These are phyloP conservation scores for Trypanosoma scelopori DNA, from an alignment of 208 protist genomes.

Conservation along the genomic window DNA sequence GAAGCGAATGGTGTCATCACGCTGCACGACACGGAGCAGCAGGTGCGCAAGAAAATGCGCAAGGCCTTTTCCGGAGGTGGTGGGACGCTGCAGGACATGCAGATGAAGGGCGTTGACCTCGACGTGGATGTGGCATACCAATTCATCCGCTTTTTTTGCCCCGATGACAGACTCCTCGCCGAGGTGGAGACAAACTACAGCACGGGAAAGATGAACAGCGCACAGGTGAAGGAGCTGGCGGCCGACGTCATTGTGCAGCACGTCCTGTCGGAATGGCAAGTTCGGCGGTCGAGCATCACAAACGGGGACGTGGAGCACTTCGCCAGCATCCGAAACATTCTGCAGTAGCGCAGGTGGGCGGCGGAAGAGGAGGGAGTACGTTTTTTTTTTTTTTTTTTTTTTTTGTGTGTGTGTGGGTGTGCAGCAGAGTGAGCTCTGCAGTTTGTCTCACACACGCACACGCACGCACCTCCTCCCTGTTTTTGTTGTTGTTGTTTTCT, in stretches of 20 bases:
- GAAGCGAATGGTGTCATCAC: conserved; percentile 93
- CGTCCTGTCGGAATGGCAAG: conserved; percentile 68
- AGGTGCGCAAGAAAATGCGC: conserved; percentile 96
- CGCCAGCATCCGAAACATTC: conserved; percentile 72
- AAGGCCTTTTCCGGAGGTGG: conserved; percentile 97
- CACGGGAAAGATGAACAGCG: conserved; percentile 70
- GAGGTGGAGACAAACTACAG: conserved; percentile 74
- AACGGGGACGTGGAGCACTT: conserved; percentile 73
- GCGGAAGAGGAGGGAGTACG: not conserved
- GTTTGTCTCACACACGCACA: too few species aligned
- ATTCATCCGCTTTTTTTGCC: conserved; percentile 96
- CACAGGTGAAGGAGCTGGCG: conserved; percentile 75
- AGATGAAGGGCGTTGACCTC: conserved; percentile 89
- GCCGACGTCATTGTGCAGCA: conserved; percentile 66
- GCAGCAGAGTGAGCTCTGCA: too few species aligned
- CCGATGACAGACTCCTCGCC: conserved; percentile 92
- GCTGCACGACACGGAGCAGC: conserved; percentile 94
- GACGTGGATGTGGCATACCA: conserved; percentile 96
- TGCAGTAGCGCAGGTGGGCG: conserved; percentile 30
- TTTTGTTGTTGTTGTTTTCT: not conserved
- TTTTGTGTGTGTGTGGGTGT: too few species aligned
- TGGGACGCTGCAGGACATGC: conserved; percentile 95
- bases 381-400: conserved; percentile 2
- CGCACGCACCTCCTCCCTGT: too few species aligned
- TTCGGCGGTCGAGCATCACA: conserved; percentile 57